A percentile compares a stretch with the other conserved stretches of the same genome.
phyloP scores from a whole-genome alignment of 2,329 filamentous ascomycete species.

The Paraphaeosphaeria minitans region DNA sequence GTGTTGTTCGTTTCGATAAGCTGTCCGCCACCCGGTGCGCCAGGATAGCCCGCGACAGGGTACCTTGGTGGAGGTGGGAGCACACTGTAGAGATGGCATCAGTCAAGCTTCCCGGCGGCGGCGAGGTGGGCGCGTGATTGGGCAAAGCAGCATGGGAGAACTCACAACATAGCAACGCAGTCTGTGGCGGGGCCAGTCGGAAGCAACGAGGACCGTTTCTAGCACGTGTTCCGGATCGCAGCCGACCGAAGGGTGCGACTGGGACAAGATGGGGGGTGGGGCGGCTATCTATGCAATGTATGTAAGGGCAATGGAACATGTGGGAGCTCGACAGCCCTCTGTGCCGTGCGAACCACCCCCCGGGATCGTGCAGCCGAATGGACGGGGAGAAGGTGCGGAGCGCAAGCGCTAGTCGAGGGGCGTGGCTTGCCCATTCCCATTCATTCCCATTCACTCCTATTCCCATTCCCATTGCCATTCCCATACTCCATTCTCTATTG shows the following conservation, averaged over 20 bases:
- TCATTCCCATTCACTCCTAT: too few species aligned
- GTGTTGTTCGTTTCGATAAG: conserved; percentile 95
- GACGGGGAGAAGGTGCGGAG: conserved; percentile 10
- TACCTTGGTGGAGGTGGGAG: conserved; percentile 86
- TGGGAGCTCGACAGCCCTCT: neutral
- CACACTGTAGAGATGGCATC: conserved; percentile 54
- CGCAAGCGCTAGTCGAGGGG: conserved; percentile 3
- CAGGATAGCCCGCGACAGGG: conserved; percentile 75
- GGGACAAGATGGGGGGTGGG: conserved; percentile 8
- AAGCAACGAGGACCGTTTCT: conserved; percentile 21
- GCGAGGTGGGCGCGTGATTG: conserved; percentile 29
- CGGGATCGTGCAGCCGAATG: conserved; percentile 1
- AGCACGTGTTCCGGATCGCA: conserved; percentile 19
- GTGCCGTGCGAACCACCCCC: conserved; percentile 9
- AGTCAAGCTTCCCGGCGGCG: conserved; percentile 27
- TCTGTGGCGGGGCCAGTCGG: conserved; percentile 22
- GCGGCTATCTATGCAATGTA: neutral
- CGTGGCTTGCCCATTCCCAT: conserved; percentile 7
- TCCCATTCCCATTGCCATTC: too few species aligned
- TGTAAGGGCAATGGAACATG: neutral
- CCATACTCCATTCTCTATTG: too few species aligned
- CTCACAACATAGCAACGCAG: conserved; percentile 46
- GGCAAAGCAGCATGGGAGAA: conserved; percentile 24
- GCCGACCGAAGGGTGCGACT: conserved; percentile 16
- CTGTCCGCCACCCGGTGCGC: conserved; percentile 70